These are phyloP conservation scores for Lecanoromycetidae sp. DNA, from an alignment of 2,329 filamentous ascomycete genomes.

Conservation along the genomic window DNA sequence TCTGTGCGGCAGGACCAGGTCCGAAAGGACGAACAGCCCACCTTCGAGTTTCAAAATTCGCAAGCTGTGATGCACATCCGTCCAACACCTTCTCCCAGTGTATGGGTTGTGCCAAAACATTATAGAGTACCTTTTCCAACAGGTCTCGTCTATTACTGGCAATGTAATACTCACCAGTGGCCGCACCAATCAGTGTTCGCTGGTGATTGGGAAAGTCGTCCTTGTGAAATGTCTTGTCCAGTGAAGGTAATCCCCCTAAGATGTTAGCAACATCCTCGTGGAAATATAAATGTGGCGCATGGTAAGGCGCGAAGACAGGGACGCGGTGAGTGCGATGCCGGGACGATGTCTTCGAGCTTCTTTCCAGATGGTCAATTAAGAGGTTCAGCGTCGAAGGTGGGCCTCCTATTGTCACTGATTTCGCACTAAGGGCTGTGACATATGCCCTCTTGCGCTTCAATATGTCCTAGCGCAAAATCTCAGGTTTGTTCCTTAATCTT, in stretches of 20 bases:
- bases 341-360: not conserved
- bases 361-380: constrained; percentile 29
- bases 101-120: constrained; percentile 1
- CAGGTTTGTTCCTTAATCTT: not conserved
- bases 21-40: not conserved
- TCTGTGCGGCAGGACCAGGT: not conserved
- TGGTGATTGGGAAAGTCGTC: not conserved
- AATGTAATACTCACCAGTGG: constrained; percentile 1
- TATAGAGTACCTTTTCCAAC: not conserved
- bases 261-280: not conserved
- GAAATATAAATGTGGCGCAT: not conserved
- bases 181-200: not conserved
- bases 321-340: not conserved
- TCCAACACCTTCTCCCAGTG: not conserved
- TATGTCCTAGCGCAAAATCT: not conserved
- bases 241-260: not conserved
- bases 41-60: not conserved
- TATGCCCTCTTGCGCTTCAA: not conserved
- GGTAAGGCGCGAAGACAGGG: constrained; percentile 3
- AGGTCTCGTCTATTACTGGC: constrained; percentile 1
- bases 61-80: not conserved
- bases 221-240: not conserved
- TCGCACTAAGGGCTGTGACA: constrained; percentile 40
- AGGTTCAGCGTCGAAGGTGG: constrained; percentile 20
- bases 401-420: constrained; percentile 6